Evolutionary conservation across 805 yeast genomes (phyloP), one percentile per base, ranked within the genome.

Genomic region (Saturnispora mendoncae): DNA sequence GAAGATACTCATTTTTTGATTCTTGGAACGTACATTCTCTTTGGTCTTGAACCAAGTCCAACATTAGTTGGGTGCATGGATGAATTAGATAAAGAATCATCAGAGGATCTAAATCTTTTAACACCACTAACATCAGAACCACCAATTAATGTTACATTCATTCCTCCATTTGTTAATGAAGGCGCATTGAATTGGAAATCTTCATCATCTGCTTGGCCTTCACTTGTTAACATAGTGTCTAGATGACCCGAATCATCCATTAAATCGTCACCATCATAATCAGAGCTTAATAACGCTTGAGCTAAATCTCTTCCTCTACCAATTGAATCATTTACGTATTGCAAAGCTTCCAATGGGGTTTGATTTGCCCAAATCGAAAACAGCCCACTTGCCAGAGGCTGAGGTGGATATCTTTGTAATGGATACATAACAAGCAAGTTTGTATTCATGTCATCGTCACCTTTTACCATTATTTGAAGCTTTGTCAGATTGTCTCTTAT

Each of bases 121-220:
- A 51, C 33, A 6, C 56, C 55, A 13, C 38, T 37, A 2, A 48
- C 41, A 3, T 38, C 46, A 8, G 39, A 39, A 7, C 53, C 54
- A 6, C 55, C 58, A 19, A 51, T 36, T 19, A 55, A 42, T 33
- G 54, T 61, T 12, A 57, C 55, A 31, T 53, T 51, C 56, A 56
- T 57, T 26, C 56, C 54, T 31, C 57, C 51, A 14, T 45, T 40
- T 25, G 45, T 45, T 8, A 41, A 21, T 6, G 25, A 27, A 3
- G 38, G 35, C n/a, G 30, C 52, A 29, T 47, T 47, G 27, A 49
- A 35, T 31, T 51, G 26, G 26, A 41, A 42, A 23, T 24, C 38
- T 18, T 47, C 61, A 42, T 56, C 61, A 40, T 52, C 60, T 1
- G 50, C 61, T 23, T 58, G 50, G 4, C 62, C 63, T 20, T 39